Evolutionary conservation across 305 asterid genomes (phyloP).

Genomic region (Striga hermonthica): DNA sequence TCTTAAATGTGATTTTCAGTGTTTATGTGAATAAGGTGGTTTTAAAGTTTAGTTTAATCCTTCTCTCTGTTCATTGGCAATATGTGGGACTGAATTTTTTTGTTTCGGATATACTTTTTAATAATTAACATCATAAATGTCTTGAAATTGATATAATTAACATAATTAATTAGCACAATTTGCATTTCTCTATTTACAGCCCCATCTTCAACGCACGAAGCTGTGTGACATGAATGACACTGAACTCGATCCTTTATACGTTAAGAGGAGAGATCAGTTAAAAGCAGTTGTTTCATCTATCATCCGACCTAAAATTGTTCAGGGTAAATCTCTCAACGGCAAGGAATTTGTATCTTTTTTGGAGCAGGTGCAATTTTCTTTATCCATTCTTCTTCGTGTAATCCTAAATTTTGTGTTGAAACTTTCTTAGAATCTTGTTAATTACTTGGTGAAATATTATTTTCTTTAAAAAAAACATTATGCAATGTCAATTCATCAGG

Average conservation of each 20-base stretch:
- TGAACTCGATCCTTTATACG: conserved; percentile 77
- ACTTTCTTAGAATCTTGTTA: conserved; percentile 5
- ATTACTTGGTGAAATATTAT: conserved; percentile 1
- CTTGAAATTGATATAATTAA: too few species aligned
- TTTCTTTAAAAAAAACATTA: too few species aligned
- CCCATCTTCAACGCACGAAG: conserved; percentile 93
- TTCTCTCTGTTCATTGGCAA: too few species aligned
- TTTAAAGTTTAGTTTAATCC: too few species aligned
- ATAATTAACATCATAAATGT: too few species aligned
- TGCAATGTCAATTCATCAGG: too few species aligned
- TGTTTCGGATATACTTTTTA: too few species aligned
- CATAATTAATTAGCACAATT: background rate
- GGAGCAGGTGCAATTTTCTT: conserved; percentile 64
- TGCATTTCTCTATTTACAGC: conserved; percentile 49
- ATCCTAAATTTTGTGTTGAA: conserved; percentile 5
- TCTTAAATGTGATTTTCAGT: too few species aligned
- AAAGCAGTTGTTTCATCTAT: conserved; percentile 77
- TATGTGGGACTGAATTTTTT: too few species aligned
- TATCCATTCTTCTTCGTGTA: conserved; percentile 25
- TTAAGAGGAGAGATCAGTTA: conserved; percentile 76
- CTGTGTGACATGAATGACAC: conserved; percentile 92
- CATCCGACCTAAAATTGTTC: conserved; percentile 93
- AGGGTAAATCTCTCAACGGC: conserved; percentile 90
- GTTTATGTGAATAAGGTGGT: too few species aligned
- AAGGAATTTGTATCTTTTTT: conserved; percentile 88